phyloP scores from a whole-genome alignment of 768 basidiomycete species.

The Ephemerocybe angulata region DNA sequence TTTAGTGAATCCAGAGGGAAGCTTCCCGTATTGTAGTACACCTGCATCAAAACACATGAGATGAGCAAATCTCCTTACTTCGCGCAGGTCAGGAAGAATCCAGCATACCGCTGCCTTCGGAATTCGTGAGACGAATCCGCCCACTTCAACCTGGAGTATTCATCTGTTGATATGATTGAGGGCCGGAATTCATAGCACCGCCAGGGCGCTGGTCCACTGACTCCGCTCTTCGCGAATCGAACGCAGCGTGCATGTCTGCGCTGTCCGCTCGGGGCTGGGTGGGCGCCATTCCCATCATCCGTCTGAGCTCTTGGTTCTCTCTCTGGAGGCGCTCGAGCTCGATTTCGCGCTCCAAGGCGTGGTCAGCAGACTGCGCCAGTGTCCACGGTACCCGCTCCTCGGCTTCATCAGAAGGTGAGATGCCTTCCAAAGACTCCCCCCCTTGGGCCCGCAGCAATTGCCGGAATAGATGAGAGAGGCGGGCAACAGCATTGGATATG shows the following conservation, averaged over 20 bases:
- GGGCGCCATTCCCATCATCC: constrained; percentile 56
- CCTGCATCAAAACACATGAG: constrained; percentile 2
- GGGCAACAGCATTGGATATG: constrained; percentile 63
- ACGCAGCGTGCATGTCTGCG: constrained; percentile 16
- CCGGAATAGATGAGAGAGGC: constrained; percentile 67
- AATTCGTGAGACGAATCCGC: not conserved
- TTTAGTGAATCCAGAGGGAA: too few species aligned
- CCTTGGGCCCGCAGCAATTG: constrained; percentile 63
- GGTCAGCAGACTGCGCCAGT: constrained; percentile 47
- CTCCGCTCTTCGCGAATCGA: constrained; percentile 14
- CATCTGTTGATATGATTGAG: constrained; percentile 36
- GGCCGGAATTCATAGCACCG: not conserved
- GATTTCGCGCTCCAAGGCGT: constrained; percentile 84
- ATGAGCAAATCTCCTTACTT: not conserved
- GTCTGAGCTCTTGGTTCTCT: constrained; percentile 81
- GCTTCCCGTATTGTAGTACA: too few species aligned
- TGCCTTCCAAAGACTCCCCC: constrained; percentile 54
- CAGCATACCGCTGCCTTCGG: not conserved
- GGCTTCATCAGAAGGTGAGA: constrained; percentile 24
- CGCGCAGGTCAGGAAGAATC: constrained; percentile 3
- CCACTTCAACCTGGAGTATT: constrained; percentile 19
- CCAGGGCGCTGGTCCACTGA: not conserved
- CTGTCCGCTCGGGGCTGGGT: constrained; percentile 23
- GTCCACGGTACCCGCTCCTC: constrained; percentile 41
- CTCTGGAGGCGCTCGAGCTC: constrained; percentile 83